Evolutionary conservation across 2,329 filamentous ascomycete genomes (phyloP).

Genomic region (Echinosphaeria canescens): DNA sequence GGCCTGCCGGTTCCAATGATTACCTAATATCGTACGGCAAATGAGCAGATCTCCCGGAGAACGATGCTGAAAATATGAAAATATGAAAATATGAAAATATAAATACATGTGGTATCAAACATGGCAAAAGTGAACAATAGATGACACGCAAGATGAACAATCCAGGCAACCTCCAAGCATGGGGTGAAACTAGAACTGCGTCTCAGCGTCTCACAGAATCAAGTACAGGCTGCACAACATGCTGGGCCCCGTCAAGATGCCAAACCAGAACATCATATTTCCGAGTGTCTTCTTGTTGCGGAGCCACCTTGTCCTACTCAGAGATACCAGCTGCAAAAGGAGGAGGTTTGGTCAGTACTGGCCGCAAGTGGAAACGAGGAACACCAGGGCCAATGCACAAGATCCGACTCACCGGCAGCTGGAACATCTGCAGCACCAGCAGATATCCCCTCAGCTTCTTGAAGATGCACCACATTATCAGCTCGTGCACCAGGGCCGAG

Average conservation of each 20-base stretch:
- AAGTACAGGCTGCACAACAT: conserved; percentile 38
- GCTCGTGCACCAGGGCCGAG: conserved; percentile 48
- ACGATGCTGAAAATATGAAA: too few species aligned
- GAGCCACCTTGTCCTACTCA: conserved; percentile 46
- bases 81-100: too few species aligned
- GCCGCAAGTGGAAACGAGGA: background rate
- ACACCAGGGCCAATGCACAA: background rate
- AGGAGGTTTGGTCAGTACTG: background rate
- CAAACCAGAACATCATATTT: conserved; percentile 60
- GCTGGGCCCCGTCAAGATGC: conserved; percentile 58
- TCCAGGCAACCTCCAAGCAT: too few species aligned
- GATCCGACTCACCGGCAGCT: conserved; percentile 31
- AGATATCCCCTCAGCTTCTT: conserved; percentile 58
- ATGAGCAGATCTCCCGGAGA: too few species aligned
- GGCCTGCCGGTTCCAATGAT: too few species aligned
- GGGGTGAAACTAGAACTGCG: too few species aligned
- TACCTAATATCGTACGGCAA: too few species aligned
- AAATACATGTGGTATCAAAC: too few species aligned
- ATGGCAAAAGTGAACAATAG: too few species aligned
- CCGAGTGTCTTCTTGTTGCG: conserved; percentile 39
- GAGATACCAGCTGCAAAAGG: conserved; percentile 31
- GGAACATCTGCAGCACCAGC: conserved; percentile 50
- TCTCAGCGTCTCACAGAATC: conserved; percentile 25
- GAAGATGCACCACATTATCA: conserved; percentile 66
- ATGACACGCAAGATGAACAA: too few species aligned